phyloP scores from a whole-genome alignment of 306 rosid genomes.

The Castanospermum australe region DNA sequence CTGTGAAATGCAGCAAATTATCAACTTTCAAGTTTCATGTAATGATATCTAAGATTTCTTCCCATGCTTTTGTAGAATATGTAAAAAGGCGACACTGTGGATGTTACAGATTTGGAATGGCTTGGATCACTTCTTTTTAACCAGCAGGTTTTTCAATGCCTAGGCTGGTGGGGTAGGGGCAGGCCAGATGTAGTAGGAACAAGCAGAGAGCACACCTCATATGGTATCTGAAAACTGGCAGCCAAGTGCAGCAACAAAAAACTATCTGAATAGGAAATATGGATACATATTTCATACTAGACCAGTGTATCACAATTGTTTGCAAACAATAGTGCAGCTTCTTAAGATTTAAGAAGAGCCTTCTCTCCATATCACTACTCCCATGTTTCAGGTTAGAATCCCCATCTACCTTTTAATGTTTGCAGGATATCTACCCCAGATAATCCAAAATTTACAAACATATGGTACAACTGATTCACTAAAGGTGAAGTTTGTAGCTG shows the following conservation, averaged over 20 bases:
- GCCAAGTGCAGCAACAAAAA: neutral
- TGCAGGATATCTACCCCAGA: neutral
- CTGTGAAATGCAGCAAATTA: constrained; percentile 27
- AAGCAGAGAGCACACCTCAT: neutral
- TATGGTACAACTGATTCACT: constrained; percentile 3
- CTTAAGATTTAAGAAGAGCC: neutral
- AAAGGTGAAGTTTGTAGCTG: constrained; percentile 9
- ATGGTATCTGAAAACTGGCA: neutral
- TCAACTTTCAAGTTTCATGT: constrained; percentile 18
- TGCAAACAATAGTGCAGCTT: neutral
- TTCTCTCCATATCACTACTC: neutral
- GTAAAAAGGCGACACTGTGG: neutral
- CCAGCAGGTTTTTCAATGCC: neutral
- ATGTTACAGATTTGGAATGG: neutral
- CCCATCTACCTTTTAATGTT: neutral
- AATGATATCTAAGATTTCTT: neutral
- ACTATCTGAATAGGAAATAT: neutral
- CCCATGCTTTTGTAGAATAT: neutral
- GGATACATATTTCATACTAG: neutral
- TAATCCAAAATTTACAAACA: constrained; percentile 13
- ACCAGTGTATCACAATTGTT: neutral
- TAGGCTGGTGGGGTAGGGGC: neutral
- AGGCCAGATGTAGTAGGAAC: neutral
- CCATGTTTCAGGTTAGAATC: neutral
- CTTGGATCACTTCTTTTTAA: neutral